Evolutionary conservation across 169 alveolate species (phyloP), one percentile per base, ranked within the genome.

Genomic region (Babesia bigemina): DNA sequence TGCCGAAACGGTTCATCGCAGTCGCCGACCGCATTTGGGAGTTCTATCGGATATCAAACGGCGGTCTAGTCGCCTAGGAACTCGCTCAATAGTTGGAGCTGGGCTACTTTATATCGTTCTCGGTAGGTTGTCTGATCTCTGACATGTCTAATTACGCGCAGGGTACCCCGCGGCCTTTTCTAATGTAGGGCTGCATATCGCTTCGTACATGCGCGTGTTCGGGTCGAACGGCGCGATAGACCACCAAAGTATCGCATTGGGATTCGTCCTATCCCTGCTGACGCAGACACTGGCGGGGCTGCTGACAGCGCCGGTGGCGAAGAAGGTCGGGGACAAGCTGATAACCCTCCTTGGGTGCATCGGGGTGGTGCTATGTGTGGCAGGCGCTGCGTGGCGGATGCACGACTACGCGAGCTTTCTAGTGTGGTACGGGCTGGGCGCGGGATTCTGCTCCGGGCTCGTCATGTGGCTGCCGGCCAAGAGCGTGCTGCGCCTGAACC

Each of bases 131-230:
- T 26, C 11, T 52, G 29, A 19, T 0, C 2, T 2, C 8, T 10
- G 12, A 21, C 28, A n/a, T 0, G 36, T 13, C 28, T 21, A 6
- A 29, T 14, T n/a, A 28, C 8, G 24, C 24, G 8, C 76, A 67
- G 76, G 55, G 39, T 67, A 26, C 33, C 76, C 76, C 11, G 76
- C 76, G 0, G 66, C 53, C 53, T 67, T 67, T 65, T n/a, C 76
- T 4, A 50, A 42, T 19, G 53, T 89, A 19, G 85, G 87, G 57
- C 83, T 86, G 28, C 83, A 89, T 73, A 63, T 89, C 45, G 86
- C 81, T 36, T 75, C 90, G 19, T 89, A 89, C 71, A 85, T 89
- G 91, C 60, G 84, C 19, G 79, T 82, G 33, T 47, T 85, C 53
- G 92, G 92, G 22, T 33, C 26, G 53, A 62, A 71, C 55, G 36